Evolutionary conservation across 2,329 filamentous ascomycete species (phyloP).

Genomic region (Exophiala xenobiotica): DNA sequence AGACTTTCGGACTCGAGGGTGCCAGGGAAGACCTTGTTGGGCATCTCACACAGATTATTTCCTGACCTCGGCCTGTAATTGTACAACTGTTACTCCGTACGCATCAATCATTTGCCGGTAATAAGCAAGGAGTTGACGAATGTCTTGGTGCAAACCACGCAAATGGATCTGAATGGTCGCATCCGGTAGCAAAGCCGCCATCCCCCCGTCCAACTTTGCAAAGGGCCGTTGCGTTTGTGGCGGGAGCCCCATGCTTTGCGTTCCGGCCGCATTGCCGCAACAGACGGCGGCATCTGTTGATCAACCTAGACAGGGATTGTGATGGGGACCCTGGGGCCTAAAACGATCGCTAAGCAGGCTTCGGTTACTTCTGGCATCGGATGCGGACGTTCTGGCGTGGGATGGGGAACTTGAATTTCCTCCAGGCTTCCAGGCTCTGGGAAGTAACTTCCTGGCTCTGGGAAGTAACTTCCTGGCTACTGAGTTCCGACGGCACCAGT

Average conservation of each 20-base stretch:
- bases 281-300: conserved; percentile 4
- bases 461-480: neutral
- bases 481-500: neutral
- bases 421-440: conserved; percentile 3
- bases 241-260: conserved; percentile 7
- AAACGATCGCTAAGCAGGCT: conserved; percentile 3
- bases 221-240: conserved; percentile 8
- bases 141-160: neutral
- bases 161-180: conserved; percentile 6
- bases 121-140: no score
- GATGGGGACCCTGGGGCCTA: neutral
- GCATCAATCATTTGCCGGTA: no score
- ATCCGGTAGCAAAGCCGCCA: conserved; percentile 7
- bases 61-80: neutral
- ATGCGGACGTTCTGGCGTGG: conserved; percentile 5
- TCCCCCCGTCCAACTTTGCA: conserved; percentile 9
- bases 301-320: neutral
- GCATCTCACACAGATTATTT: neutral
- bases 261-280: conserved; percentile 9
- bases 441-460: neutral
- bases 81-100: conserved; percentile 2
- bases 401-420: neutral
- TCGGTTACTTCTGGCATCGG: neutral
- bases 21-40: no score
- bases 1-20: neutral